These are phyloP conservation scores for Myxozyma lipomycoides DNA, from an alignment of 805 yeast genomes.

Conservation along the genomic window DNA sequence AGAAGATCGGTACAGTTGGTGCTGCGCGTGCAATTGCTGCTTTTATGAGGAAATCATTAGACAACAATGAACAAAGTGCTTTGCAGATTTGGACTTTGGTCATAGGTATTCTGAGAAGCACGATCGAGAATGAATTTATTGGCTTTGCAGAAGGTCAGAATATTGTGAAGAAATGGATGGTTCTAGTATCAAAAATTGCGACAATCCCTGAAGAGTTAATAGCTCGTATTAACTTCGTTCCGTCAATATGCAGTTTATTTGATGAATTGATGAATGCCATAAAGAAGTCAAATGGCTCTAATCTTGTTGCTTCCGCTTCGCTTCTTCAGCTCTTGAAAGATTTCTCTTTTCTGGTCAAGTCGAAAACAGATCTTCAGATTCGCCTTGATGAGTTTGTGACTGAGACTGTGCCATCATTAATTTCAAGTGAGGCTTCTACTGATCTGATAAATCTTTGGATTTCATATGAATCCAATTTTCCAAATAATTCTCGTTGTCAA, in stretches of 20 bases:
- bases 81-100: conserved; percentile 7
- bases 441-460: conserved; percentile 15
- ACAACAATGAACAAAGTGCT: conserved; percentile 14
- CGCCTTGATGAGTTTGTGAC: conserved; percentile 10
- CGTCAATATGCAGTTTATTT: conserved; percentile 3
- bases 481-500: not conserved
- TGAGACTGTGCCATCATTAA: conserved; percentile 5
- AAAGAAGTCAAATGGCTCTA: not conserved
- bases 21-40: conserved; percentile 9
- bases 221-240: conserved; percentile 1
- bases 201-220: conserved; percentile 11
- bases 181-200: conserved; percentile 3
- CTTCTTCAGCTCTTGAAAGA: conserved; percentile 9
- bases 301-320: conserved; percentile 2
- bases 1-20: conserved; percentile 13
- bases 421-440: conserved; percentile 8
- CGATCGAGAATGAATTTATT: not conserved
- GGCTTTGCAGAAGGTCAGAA: conserved; percentile 1
- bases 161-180: conserved; percentile 7
- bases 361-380: not conserved
- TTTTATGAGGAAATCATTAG: conserved; percentile 8
- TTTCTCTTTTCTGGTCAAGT: conserved; percentile 1
- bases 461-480: not conserved
- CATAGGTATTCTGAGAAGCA: not conserved
- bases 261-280: not conserved